phyloP scores from a whole-genome alignment of 164 flowering plant species.

The Tinospora cordifolia region DNA sequence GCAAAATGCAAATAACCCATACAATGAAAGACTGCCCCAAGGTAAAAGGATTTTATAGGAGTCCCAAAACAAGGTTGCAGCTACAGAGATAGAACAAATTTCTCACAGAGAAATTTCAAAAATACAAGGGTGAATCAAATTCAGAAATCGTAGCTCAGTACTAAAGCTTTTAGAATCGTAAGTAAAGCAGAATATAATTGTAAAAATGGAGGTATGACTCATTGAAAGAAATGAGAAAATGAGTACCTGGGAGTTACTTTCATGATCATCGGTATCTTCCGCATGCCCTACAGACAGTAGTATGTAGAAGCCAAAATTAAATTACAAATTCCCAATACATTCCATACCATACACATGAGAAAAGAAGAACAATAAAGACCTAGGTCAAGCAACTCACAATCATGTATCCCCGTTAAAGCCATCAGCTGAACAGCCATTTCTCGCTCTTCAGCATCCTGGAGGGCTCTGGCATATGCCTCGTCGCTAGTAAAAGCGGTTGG shows the following conservation, averaged over 20 bases:
- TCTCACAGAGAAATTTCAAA: too few relatives aligned
- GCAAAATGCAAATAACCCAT: background rate
- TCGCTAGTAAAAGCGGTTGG: conserved; percentile 54
- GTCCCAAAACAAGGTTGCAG: background rate
- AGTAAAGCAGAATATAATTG: background rate
- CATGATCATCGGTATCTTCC: conserved; percentile 23
- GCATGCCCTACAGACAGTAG: conserved; percentile 14
- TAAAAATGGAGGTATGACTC: background rate
- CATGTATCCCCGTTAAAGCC: conserved; percentile 29
- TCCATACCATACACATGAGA: background rate
- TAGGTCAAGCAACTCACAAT: conserved; percentile 20
- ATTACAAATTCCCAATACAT: background rate
- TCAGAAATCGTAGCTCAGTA: background rate
- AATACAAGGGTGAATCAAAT: background rate
- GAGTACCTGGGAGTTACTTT: conserved; percentile 25
- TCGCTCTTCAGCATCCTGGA: conserved; percentile 33
- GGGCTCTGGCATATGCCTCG: conserved; percentile 82
- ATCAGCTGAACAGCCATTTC: conserved; percentile 26
- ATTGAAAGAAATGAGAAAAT: background rate
- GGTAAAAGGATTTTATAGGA: background rate
- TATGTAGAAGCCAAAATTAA: background rate
- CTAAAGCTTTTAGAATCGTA: background rate
- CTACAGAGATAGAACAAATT: too few relatives aligned
- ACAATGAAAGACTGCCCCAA: background rate
- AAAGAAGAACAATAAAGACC: background rate